Conservation (phyloP, 2,329 filamentous ascomycete species). For the Fusarium anguioides region DNA sequence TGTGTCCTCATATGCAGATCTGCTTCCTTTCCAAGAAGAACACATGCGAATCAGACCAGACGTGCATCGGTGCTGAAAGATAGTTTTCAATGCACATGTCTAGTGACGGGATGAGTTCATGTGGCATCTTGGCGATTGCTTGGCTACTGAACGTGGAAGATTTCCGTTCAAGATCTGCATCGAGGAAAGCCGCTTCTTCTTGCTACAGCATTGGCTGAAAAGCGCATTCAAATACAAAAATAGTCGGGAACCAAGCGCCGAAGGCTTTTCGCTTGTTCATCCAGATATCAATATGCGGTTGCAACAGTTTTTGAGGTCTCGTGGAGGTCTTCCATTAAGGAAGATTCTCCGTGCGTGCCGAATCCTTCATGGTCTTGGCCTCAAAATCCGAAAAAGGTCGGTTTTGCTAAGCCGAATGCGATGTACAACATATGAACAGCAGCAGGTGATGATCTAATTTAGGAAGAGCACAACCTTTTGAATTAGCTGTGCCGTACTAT, state of each 20-base stretch:
- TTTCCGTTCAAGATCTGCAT: slow-evolving; percentile 14
- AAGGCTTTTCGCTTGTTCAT: slow-evolving; percentile 12
- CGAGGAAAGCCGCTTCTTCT: slow-evolving; percentile 26
- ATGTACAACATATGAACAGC: not conserved
- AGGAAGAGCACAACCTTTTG: slow-evolving; percentile 3
- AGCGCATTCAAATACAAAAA: slow-evolving; percentile 26
- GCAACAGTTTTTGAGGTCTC: slow-evolving; percentile 16
- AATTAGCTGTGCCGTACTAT: not conserved
- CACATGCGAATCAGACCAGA: slow-evolving; percentile 34
- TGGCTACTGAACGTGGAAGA: slow-evolving; percentile 9
- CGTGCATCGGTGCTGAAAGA: slow-evolving; percentile 26
- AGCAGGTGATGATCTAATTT: slow-evolving; percentile 16
- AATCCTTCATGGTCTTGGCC: slow-evolving; percentile 17
- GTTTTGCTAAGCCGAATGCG: not conserved
- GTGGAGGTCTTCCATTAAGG: slow-evolving; percentile 14
- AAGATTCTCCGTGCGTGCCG: slow-evolving; percentile 31
- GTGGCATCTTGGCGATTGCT: slow-evolving; percentile 24
- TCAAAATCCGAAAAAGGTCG: slow-evolving; percentile 1
- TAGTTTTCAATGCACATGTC: slow-evolving; percentile 26
- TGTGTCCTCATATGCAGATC: slow-evolving; percentile 31
- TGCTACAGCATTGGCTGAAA: slow-evolving; percentile 18
- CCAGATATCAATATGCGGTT: slow-evolving; percentile 18
- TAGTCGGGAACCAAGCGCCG: slow-evolving; percentile 34
- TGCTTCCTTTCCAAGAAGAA: slow-evolving; percentile 19
- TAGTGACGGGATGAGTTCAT: slow-evolving; percentile 21